These are phyloP conservation scores for Candida xyloterini DNA, from an alignment of 805 yeast genomes.

Conservation along the genomic window DNA sequence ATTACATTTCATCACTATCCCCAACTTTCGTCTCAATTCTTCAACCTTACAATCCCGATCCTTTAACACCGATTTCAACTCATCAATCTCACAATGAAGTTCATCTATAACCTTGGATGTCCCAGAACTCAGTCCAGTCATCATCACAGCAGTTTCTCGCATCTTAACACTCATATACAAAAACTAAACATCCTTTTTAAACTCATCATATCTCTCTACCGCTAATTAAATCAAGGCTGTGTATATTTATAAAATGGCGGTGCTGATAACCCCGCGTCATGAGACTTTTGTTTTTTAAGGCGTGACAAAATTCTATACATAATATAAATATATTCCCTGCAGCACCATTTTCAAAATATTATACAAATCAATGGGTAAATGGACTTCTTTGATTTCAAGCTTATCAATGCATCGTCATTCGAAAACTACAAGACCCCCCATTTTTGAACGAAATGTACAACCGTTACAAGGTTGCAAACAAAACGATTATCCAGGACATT, in stretches of 20 bases:
- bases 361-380: constrained; percentile 1
- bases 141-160: neutral
- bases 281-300: neutral
- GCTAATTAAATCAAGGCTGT: constrained; percentile 9
- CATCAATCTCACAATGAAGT: constrained; percentile 32
- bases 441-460: constrained; percentile 17
- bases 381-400: neutral
- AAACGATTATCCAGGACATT: constrained; percentile 16
- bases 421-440: neutral
- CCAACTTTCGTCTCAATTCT: constrained; percentile 51
- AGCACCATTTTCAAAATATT: neutral
- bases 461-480: neutral
- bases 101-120: constrained; percentile 35
- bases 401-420: neutral
- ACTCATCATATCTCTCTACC: constrained; percentile 2
- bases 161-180: constrained; percentile 2
- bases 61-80: constrained; percentile 20
- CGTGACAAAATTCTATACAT: constrained; percentile 10
- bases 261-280: constrained; percentile 8
- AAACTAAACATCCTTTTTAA: neutral
- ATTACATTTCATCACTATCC: constrained; percentile 43
- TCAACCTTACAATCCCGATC: constrained; percentile 32
- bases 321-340: constrained; percentile 3
- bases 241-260: neutral
- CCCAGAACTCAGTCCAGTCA: constrained; percentile 4